A percentile compares a stretch with the other conserved stretches of the same genome.
phyloP scores from a whole-genome alignment of 2,329 filamentous ascomycete species.

The Paecilomyces niveus region DNA sequence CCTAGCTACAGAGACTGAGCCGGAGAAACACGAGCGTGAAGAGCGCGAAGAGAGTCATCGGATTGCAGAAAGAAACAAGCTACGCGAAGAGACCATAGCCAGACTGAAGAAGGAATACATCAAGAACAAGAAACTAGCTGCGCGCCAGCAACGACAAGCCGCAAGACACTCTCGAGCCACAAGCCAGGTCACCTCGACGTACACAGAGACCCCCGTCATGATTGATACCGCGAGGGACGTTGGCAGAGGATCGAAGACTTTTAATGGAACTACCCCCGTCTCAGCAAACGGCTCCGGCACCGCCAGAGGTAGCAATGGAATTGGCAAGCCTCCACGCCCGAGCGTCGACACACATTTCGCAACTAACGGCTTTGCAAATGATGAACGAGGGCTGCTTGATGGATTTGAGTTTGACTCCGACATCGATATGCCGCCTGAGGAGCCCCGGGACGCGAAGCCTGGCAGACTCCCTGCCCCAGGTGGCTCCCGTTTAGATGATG shows the following conservation, averaged over 20 bases:
- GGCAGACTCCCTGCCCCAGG: not conserved
- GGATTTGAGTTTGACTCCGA: slow-evolving; percentile 38
- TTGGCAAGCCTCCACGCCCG: slow-evolving; percentile 10
- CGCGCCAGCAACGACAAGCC: slow-evolving; percentile 22
- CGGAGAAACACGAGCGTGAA: slow-evolving; percentile 26
- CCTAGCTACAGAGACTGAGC: slow-evolving; percentile 30
- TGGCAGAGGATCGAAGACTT: not conserved
- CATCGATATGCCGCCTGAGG: slow-evolving; percentile 31
- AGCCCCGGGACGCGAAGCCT: slow-evolving; percentile 9
- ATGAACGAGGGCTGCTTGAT: slow-evolving; percentile 28
- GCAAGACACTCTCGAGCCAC: slow-evolving; percentile 15
- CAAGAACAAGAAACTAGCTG: slow-evolving; percentile 29
- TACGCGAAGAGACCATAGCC: slow-evolving; percentile 31
- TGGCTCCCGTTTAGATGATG: slow-evolving; percentile 4
- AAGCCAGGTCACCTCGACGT: slow-evolving; percentile 1
- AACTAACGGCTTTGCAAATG: slow-evolving; percentile 14
- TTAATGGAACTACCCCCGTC: not conserved
- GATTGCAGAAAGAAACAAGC: slow-evolving; percentile 26
- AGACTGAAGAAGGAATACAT: slow-evolving; percentile 35
- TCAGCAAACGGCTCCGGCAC: not conserved
- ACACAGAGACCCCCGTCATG: not conserved
- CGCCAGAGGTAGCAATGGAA: not conserved
- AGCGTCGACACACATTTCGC: slow-evolving; percentile 19
- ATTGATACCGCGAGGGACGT: not conserved
- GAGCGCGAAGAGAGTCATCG: slow-evolving; percentile 29